Base-by-base conservation (phyloP, 768 basidiomycete genomes). In the Lactarius indigo region DNA sequence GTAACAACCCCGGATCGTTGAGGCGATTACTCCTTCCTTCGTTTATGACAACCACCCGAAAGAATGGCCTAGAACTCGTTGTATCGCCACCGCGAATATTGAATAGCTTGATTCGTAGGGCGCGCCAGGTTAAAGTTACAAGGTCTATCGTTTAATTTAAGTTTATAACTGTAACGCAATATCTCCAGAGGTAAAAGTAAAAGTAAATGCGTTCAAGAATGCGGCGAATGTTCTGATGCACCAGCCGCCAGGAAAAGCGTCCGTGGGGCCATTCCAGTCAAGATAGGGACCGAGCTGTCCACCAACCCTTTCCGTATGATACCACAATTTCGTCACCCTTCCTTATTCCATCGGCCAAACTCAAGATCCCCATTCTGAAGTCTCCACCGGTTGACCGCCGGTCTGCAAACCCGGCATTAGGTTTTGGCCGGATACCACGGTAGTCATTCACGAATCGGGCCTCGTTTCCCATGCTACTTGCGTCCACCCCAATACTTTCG, bases 371-470 rank as follows among this genome's bases (percentile, higher is more conserved):
- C 84, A 97, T 95, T 59, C 85, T 79, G 69, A 90, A 76, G 75
- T 90, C 90, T 20, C 90, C 92, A 39, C 69, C 72, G 23, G 65
- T 69, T 12, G 80, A 81, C 65, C 84, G 78, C 42, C 77, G 76
- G 50, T 92, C 91, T 59, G 80, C 78, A 71, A 94, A 94, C 33
- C 84, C 70, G 0, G 87, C 89, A 70, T 94, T 94, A 5, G 92
- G 86, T 73, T 80, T 87, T 28, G 76, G 74, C 58, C 74, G 78
- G n/a, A 94, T 80, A 2, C 93, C 92, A 63, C 95, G 84, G 76
- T 89, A 98, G 79, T 96, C 95, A 71, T 97, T 97, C 65, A 93
- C 81, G 74, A 96, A 95, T 72, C 95, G 81, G 1, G 89, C 89
- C 75, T 94, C 92, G 76, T 96, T 97, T 33, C 95, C 95, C 80